Evolutionary conservation across 495 filamentous ascomycete species (phyloP).

Genomic region (Darksidea phi): DNA sequence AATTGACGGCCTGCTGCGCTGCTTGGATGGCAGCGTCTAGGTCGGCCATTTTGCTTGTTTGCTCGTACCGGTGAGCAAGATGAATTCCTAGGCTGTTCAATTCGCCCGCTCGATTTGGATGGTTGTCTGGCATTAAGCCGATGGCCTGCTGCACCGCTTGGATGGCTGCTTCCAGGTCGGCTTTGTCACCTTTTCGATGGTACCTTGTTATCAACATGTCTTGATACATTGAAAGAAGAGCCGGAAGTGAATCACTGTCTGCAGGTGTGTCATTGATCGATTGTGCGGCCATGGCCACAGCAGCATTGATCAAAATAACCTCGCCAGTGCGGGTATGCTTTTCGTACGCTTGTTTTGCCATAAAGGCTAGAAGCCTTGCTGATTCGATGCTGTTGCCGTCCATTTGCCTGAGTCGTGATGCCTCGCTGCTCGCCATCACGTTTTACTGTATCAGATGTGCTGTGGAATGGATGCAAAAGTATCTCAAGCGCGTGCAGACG

Average conservation of each 20-base stretch:
- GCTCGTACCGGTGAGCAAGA: not conserved
- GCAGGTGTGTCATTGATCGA: no score
- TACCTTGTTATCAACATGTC: constrained; percentile 6
- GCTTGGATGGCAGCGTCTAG: constrained; percentile 25
- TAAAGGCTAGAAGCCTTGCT: not conserved
- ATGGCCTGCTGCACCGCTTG: constrained; percentile 18
- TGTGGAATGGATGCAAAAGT: no score
- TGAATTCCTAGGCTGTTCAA: constrained; percentile 29
- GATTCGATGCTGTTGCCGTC: not conserved
- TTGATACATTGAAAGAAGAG: not conserved
- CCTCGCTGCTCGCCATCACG: no score
- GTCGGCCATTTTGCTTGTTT: constrained; percentile 11
- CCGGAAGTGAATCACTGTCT: not conserved
- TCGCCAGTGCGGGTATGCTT: no score
- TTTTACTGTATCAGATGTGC: no score
- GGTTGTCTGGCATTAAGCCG: constrained; percentile 22
- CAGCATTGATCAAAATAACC: no score
- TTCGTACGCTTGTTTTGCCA: not conserved
- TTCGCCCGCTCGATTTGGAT: constrained; percentile 22
- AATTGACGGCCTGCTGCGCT: not conserved
- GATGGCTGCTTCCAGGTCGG: constrained; percentile 33
- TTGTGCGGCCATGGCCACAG: no score
- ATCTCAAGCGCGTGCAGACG: no score
- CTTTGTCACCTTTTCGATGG: constrained; percentile 21
- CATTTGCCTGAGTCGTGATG: no score